Percentiles rank a stretch among this genome's conserved stretches.
Evolutionary conservation across 192 early-diverging fungal species (phyloP).

Genomic region (Dispira simplex): DNA sequence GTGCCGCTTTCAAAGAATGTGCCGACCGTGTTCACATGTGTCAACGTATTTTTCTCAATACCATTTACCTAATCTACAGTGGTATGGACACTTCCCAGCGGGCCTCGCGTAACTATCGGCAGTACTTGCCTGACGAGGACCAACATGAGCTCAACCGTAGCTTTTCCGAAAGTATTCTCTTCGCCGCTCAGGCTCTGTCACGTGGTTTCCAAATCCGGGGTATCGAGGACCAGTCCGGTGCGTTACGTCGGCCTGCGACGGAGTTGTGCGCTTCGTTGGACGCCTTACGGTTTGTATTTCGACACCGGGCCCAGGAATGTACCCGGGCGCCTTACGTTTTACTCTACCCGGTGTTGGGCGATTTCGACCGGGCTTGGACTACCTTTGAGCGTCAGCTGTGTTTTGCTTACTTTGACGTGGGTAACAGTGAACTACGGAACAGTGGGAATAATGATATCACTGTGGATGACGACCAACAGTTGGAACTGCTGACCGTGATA

Average conservation of each 20-base stretch:
- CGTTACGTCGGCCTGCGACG: constrained; percentile 30
- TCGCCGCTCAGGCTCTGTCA: constrained; percentile 48
- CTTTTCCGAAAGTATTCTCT: constrained; percentile 54
- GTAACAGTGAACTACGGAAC: constrained; percentile 23
- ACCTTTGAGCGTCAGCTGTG: constrained; percentile 52
- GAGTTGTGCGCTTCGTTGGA: constrained; percentile 38
- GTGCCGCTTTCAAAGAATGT: constrained; percentile 21
- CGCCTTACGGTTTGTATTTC: constrained; percentile 34
- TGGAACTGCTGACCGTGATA: constrained; percentile 34
- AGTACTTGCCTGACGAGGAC: constrained; percentile 45
- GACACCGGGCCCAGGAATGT: constrained; percentile 14
- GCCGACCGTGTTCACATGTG: constrained; percentile 41
- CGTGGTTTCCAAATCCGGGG: constrained; percentile 51
- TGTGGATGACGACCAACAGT: constrained; percentile 26
- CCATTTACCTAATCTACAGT: constrained; percentile 32
- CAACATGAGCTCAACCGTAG: constrained; percentile 47
- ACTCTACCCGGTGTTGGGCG: constrained; percentile 34
- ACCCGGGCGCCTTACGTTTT: constrained; percentile 18
- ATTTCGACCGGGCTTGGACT: constrained; percentile 51
- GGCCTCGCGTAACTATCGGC: constrained; percentile 34
- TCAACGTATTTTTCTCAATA: constrained; percentile 35
- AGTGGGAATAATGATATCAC: constrained; percentile 32
- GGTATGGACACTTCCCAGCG: constrained; percentile 24
- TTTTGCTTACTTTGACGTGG: constrained; percentile 49
- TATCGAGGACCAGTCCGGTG: constrained; percentile 37